Percentiles rank a stretch among this genome's conserved stretches.
Conservation (phyloP, 1,139 yeast species). For the Sugiyamaella paludigena region DNA sequence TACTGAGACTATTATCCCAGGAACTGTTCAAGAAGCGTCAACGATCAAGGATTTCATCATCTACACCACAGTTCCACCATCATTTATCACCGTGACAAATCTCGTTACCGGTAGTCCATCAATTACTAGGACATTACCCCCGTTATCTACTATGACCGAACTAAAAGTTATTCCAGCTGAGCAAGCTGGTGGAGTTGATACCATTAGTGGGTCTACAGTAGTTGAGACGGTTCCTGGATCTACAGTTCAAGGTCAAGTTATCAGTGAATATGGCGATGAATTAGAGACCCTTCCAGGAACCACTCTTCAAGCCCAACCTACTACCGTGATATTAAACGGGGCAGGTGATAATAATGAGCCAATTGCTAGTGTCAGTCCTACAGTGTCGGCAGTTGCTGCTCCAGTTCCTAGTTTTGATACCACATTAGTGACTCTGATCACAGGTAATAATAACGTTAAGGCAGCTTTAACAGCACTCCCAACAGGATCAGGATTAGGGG, state of each 20-base stretch:
- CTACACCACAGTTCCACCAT: slow-evolving; percentile 17
- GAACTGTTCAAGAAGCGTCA: slow-evolving; percentile 17
- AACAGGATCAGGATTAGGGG: too few relatives aligned
- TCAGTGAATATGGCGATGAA: not conserved
- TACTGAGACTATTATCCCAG: slow-evolving; percentile 22
- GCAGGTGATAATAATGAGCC: not conserved
- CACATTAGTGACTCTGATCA: slow-evolving; percentile 11
- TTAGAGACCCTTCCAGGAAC: not conserved
- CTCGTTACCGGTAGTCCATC: slow-evolving; percentile 1
- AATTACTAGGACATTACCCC: slow-evolving; percentile 13
- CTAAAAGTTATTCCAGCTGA: slow-evolving; percentile 15
- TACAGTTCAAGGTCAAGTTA: not conserved
- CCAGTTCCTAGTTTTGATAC: slow-evolving; percentile 11
- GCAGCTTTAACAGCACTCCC: slow-evolving; percentile 10
- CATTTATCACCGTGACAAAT: slow-evolving; percentile 18
- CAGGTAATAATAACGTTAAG: slow-evolving; percentile 5
- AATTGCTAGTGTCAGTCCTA: slow-evolving; percentile 3
- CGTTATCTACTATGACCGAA: slow-evolving; percentile 18
- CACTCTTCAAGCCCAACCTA: not conserved
- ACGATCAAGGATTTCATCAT: slow-evolving; percentile 20
- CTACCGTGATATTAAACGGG: not conserved
- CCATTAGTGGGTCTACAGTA: slow-evolving; percentile 13
- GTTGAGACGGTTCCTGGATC: slow-evolving; percentile 19
- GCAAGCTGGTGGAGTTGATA: slow-evolving; percentile 6
- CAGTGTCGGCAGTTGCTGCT: slow-evolving; percentile 10